Evolutionary conservation across 495 filamentous ascomycete genomes (phyloP), one percentile per base, ranked within the genome.

Genomic region (Mytilinidion resinicola): DNA sequence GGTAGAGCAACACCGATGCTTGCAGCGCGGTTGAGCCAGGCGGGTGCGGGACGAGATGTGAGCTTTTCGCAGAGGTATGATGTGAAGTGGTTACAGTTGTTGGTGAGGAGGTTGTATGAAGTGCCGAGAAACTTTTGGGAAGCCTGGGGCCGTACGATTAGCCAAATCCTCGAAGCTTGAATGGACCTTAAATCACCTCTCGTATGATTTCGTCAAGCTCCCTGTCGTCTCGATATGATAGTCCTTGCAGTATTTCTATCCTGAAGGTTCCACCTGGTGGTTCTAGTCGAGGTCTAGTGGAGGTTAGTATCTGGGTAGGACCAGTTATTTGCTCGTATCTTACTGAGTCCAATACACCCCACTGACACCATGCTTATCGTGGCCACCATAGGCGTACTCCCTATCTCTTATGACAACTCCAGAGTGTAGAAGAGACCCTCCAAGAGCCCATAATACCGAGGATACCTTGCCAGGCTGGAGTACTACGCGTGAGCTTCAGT

Each of bases 21-120:
- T 3, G 88, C 88, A 0, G 88, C 88, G n/a, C 88, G 79, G 68
- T 91, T 91, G 34, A 92, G 68, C 80, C 86, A 92, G 2, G 67
- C 71, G 0, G 88, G 88, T 1, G 83, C 86, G 0, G 80, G 72
- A 34, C 77, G 74, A 3, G 80, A 77, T 2, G 85, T 90, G 42
- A 91, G 72, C 60, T 78, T 75, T 62, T 82, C 70, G 67, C 84
- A 88, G 33, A 91, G 77, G 50, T 85, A 76, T 25, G 77, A 79
- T 9, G 88, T 89, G 70, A 91, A 91, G 65, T 91, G 88, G 63
- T 91, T 91, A 75, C 88, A 92, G 67, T 92, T 92, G 47, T 81
- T 80, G 20, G 83, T 87, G 25, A 92, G 76, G 7, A 92, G 76
- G 61, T 90, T 90, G 69, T 91, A 92, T 10, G 76, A 73, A 1